Conservation (phyloP, 2,329 filamentous ascomycete genomes). For the Leptographium radiaticola region DNA sequence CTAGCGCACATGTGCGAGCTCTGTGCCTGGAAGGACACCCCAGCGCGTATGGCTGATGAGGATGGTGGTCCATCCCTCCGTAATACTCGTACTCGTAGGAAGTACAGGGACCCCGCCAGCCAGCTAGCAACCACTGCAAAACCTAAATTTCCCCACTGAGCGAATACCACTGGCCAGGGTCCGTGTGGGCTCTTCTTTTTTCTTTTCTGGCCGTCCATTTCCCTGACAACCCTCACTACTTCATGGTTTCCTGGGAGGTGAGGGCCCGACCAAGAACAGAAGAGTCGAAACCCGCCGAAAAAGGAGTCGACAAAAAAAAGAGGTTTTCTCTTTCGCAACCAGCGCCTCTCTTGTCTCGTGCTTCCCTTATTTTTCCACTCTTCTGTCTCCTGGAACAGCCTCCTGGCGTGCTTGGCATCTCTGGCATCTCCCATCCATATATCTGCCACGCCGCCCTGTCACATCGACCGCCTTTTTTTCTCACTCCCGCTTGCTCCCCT, state of each 20-base stretch:
- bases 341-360: neutral
- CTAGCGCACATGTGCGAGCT: no score
- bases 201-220: neutral
- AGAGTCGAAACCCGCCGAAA: neutral
- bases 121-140: neutral
- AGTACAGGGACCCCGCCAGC: neutral
- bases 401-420: neutral
- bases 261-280: neutral
- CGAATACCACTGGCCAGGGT: neutral
- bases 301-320: neutral
- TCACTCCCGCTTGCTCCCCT: neutral
- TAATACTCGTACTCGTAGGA: no score
- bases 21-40: neutral
- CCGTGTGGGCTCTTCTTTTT: neutral
- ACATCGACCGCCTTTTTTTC: neutral
- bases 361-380: neutral
- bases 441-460: neutral
- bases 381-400: neutral
- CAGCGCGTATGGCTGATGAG: neutral
- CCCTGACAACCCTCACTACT: conserved; percentile 1
- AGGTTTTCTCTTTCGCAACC: neutral
- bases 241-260: conserved; percentile 1
- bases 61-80: no score
- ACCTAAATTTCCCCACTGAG: conserved; percentile 2
- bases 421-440: neutral